phyloP scores from a whole-genome alignment of 768 basidiomycete species.

The Boletus vinaceobasis region DNA sequence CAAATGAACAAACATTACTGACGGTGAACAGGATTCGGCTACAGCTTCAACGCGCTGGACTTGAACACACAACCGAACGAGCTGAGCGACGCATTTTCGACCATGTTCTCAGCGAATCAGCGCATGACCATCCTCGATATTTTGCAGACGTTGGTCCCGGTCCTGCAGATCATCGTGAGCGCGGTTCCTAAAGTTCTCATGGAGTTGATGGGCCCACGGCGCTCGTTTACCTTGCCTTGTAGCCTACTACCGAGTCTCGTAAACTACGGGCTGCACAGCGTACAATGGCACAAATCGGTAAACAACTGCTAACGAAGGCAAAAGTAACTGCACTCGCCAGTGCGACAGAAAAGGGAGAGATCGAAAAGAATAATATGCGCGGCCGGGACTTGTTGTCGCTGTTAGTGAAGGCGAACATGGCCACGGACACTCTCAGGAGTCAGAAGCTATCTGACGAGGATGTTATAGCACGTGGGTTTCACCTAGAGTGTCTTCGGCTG shows the following conservation, averaged over 20 bases:
- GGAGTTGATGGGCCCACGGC: neutral
- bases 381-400: too few relatives aligned
- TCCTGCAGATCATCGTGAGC: constrained; percentile 39
- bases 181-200: neutral
- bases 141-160: constrained; percentile 35
- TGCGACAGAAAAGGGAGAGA: constrained; percentile 24
- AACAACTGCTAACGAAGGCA: constrained; percentile 46
- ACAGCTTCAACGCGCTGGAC: constrained; percentile 34
- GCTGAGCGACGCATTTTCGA: constrained; percentile 33
- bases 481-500: neutral
- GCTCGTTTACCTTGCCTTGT: neutral
- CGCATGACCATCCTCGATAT: constrained; percentile 24
- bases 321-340: constrained; percentile 36
- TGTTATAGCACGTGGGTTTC: constrained; percentile 50
- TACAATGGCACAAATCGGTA: constrained; percentile 50
- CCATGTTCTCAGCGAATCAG: constrained; percentile 24
- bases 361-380: constrained; percentile 37
- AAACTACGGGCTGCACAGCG: constrained; percentile 27
- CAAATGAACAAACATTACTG: neutral
- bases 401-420: constrained; percentile 41
- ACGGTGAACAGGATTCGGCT: constrained; percentile 35
- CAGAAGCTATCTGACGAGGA: constrained; percentile 62
- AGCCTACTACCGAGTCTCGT: constrained; percentile 24
- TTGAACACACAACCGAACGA: constrained; percentile 25
- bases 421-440: constrained; percentile 50